These are phyloP conservation scores for Cicer cuneatum DNA, from an alignment of 306 rosid species.

Conservation along the genomic window DNA sequence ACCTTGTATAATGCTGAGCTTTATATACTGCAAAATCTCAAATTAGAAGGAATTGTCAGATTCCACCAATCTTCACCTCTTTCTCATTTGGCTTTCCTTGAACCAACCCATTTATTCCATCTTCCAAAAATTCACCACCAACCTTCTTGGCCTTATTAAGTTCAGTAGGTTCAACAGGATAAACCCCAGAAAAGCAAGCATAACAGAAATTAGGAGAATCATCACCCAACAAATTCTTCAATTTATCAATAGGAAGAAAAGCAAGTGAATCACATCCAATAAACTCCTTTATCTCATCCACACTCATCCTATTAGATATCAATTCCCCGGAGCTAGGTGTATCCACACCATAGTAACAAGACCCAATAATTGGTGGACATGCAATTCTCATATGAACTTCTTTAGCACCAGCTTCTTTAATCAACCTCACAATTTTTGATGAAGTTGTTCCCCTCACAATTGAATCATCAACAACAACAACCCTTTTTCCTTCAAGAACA, in stretches of 20 bases:
- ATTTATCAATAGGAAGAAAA: constrained; percentile 76
- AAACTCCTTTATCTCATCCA: constrained; percentile 77
- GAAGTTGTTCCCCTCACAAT: constrained; percentile 96
- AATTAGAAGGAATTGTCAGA: constrained; percentile 20
- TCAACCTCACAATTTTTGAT: constrained; percentile 85
- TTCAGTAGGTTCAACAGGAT: constrained; percentile 90
- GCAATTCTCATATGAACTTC: constrained; percentile 99
- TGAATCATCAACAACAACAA: constrained; percentile 97
- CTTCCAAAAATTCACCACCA: constrained; percentile 77
- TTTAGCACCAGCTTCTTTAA: constrained; percentile 94
- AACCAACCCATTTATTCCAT: constrained; percentile 86
- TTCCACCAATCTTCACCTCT: constrained; percentile 41
- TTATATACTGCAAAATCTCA: constrained; percentile 45
- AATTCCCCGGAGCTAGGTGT: constrained; percentile 92
- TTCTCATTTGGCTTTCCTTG: constrained; percentile 56
- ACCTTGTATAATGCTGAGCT: neutral
- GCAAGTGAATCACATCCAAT: constrained; percentile 95
- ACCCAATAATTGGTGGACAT: constrained; percentile 87
- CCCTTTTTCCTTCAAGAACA: constrained; percentile 90
- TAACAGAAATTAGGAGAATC: constrained; percentile 74
- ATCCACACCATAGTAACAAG: constrained; percentile 96
- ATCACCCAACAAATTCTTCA: constrained; percentile 57
- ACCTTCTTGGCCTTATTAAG: constrained; percentile 82
- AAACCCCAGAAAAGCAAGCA: constrained; percentile 92
- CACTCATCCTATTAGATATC: constrained; percentile 89